Percentiles rank a stretch among this genome's conserved stretches.
phyloP scores from a whole-genome alignment of 208 protist species.

The Leptomonas seymouri region DNA sequence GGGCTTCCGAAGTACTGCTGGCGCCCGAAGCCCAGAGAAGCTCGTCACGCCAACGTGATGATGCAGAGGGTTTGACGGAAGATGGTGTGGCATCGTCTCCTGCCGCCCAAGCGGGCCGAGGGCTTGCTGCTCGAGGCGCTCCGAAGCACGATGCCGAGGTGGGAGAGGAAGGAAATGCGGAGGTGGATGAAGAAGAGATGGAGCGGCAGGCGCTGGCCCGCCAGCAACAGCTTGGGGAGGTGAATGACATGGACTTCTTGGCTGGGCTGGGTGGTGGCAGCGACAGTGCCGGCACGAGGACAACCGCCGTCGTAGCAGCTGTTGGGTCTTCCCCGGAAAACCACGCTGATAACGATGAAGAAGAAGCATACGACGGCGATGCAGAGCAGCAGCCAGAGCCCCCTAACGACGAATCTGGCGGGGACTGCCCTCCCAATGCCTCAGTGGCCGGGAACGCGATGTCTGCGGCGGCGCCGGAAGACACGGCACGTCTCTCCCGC shows the following conservation, averaged over 20 bases:
- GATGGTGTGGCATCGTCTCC: neutral
- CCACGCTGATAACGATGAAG: neutral
- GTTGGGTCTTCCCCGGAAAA: neutral
- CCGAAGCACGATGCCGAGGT: neutral
- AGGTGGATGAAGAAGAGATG: conserved; percentile 5
- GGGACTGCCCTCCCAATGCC: too few relatives aligned
- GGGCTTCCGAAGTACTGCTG: conserved; percentile 72
- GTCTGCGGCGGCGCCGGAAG: conserved; percentile 34
- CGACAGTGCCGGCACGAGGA: neutral
- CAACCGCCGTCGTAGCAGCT: conserved; percentile 7
- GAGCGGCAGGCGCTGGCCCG: conserved; percentile 43
- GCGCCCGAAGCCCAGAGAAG: conserved; percentile 23
- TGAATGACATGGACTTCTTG: conserved; percentile 88
- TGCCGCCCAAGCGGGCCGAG: neutral
- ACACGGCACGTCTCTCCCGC: conserved; percentile 68
- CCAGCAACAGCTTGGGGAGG: conserved; percentile 67
- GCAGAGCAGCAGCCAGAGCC: neutral
- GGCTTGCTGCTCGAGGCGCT: neutral
- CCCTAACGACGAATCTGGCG: too few relatives aligned
- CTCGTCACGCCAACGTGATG: neutral
- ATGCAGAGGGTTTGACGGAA: neutral
- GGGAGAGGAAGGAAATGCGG: neutral
- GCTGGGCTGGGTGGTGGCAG: conserved; percentile 24
- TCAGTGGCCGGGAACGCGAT: neutral
- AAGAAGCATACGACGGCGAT: conserved; percentile 3